Base-by-base conservation (phyloP, 257 asterid genomes). In the Handroanthus guayacan region DNA sequence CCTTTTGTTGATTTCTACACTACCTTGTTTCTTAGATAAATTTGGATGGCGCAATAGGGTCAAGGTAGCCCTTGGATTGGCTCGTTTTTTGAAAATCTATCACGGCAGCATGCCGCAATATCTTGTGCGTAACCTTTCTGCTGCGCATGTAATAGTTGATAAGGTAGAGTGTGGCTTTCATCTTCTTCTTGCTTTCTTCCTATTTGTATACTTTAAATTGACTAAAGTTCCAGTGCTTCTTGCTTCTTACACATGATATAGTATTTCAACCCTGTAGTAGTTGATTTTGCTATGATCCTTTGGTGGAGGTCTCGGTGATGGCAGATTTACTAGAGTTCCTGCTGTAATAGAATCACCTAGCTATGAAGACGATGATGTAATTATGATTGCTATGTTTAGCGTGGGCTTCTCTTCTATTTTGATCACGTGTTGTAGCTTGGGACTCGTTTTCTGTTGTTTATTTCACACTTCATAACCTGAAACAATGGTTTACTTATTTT, bases 41-140 rank as follows among this genome's bases (percentile, higher is more conserved):
- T 61, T 61, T 13, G 67, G 67, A 61, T 61, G 67, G 67, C 45
- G 45, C 13, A 9, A 61, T 10, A 61, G 67, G 67, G 44, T 61
- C 18, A 61, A 61, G 67, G 67, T 62, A 10, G 67, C 67, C 18
- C 45, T 62, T 62, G 67, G 47, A 62, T 37, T 62, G 47, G 67
- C 67, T 37, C 67, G 67, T 36, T 37, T 36, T 34, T 20, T 37
- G 5, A 34, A 57, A 57, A 13, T 17, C 13, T 57, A 39, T 57
- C 63, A 57, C 9, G 63, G 5, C 25, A 57, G 8, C 11, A 36
- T 12, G 13, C 31, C 31, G 31, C 31, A 25, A 25, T 60, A 18
- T 31, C 3, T 60, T 60, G 16, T 60, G 16, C 65, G 65, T 5
- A 60, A 60, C 16, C 65, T 60, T 9, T 60, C 43, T 60, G 65